Evolutionary conservation across 345 rosid species (phyloP).

Genomic region (Rhodomyrtus tomentosa): DNA sequence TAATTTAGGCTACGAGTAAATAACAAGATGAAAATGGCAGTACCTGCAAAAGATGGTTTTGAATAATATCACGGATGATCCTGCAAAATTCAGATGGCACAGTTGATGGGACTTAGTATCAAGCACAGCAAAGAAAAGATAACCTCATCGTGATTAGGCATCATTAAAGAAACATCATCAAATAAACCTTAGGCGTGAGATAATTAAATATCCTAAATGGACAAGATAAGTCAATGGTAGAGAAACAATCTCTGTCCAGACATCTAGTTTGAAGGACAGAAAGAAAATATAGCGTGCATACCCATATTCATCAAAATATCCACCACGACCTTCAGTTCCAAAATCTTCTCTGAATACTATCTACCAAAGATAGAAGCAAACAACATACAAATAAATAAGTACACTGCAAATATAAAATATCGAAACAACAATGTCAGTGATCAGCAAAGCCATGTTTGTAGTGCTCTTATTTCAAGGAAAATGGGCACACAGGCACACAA

Average conservation of each 20-base stretch:
- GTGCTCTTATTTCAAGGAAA: background rate
- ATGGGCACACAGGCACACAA: background rate
- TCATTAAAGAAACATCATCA: background rate
- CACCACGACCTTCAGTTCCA: slow-evolving; percentile 99
- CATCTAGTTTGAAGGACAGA: background rate
- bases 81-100: slow-evolving; percentile 30
- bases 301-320: slow-evolving; percentile 99
- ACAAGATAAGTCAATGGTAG: background rate
- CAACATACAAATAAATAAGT: background rate
- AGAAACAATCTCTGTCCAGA: background rate
- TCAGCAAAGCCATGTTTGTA: background rate
- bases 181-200: background rate
- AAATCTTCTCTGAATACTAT: slow-evolving; percentile 98
- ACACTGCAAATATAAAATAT: background rate
- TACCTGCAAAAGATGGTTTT: slow-evolving; percentile 94
- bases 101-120: background rate
- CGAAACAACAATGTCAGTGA: background rate
- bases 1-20: background rate
- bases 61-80: slow-evolving; percentile 96
- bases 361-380: slow-evolving; percentile 18
- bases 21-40: background rate
- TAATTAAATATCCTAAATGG: background rate
- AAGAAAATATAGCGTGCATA: slow-evolving; percentile 12
- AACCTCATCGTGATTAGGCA: background rate
- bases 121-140: background rate